These are phyloP conservation scores for Schizosaccharomyces versatilis DNA, from an alignment of 1,139 yeast genomes.

Conservation along the genomic window DNA sequence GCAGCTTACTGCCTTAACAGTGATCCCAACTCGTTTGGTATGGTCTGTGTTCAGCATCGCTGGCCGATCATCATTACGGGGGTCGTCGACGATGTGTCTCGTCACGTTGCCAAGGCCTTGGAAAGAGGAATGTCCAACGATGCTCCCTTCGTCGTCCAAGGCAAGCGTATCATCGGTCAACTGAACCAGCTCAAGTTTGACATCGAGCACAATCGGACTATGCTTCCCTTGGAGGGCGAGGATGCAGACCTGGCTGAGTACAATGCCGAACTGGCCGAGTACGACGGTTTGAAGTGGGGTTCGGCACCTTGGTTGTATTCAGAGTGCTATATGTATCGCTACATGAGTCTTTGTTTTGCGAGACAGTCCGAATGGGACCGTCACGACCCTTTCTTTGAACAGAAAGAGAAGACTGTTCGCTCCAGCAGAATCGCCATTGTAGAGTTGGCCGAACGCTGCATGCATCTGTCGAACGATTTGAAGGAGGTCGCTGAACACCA, in stretches of 20 bases:
- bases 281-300: conserved; percentile 38
- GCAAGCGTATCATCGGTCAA: conserved; percentile 19
- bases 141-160: conserved; percentile 16
- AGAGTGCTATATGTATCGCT: conserved; percentile 67
- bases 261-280: conserved; percentile 23
- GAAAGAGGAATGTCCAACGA: background rate
- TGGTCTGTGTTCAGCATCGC: background rate
- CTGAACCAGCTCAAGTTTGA: conserved; percentile 20
- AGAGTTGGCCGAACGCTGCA: conserved; percentile 57
- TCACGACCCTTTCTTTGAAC: conserved; percentile 48
- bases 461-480: conserved; percentile 25
- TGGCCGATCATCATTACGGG: background rate
- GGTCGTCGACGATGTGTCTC: conserved; percentile 1
- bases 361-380: conserved; percentile 27
- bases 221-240: conserved; percentile 14
- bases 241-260: conserved; percentile 18
- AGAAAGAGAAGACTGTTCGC: conserved; percentile 52
- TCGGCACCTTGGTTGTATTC: conserved; percentile 83
- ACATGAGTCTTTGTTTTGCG: conserved; percentile 29
- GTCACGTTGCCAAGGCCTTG: background rate
- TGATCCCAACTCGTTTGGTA: conserved; percentile 1
- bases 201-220: conserved; percentile 17
- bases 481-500: conserved; percentile 18
- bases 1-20: background rate
- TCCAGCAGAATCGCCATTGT: conserved; percentile 59